Evolutionary conservation across 352 stramenopile genomes (phyloP).

Genomic region (Saprolegnia parasitica): DNA sequence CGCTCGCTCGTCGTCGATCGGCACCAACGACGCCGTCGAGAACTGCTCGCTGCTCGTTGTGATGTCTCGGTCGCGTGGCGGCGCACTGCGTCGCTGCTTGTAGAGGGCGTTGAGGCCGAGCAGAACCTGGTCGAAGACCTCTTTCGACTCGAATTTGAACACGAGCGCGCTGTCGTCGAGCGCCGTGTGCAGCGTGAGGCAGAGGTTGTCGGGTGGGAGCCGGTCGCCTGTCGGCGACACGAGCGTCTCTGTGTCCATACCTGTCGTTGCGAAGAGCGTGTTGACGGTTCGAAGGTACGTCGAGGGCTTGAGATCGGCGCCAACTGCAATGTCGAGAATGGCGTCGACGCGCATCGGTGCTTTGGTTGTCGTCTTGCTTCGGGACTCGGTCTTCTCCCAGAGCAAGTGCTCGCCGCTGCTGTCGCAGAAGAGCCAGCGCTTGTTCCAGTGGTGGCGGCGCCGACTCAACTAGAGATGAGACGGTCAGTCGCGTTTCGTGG

Average conservation of each 20-base stretch:
- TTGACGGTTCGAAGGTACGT: neutral
- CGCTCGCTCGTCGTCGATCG: neutral
- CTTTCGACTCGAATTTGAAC: conserved; percentile 8
- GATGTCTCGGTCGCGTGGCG: too few species aligned
- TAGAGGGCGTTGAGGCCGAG: neutral
- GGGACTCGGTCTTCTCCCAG: conserved; percentile 7
- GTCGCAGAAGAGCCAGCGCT: conserved; percentile 14
- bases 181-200: neutral
- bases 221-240: neutral
- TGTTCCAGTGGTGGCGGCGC: conserved; percentile 17
- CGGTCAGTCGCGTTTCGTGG: neutral
- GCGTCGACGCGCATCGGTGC: neutral
- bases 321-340: neutral
- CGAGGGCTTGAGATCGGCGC: neutral
- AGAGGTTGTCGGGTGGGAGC: neutral
- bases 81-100: neutral
- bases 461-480: neutral
- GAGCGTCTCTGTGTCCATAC: neutral
- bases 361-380: too few species aligned
- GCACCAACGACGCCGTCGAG: neutral
- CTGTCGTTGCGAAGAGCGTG: neutral
- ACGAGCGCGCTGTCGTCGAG: conserved; percentile 5
- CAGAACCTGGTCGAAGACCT: neutral
- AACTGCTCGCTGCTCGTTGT: neutral
- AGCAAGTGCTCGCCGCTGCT: neutral